Conservation (phyloP, 1,284 basidiomycete genomes). For the Tremellales sp. region DNA sequence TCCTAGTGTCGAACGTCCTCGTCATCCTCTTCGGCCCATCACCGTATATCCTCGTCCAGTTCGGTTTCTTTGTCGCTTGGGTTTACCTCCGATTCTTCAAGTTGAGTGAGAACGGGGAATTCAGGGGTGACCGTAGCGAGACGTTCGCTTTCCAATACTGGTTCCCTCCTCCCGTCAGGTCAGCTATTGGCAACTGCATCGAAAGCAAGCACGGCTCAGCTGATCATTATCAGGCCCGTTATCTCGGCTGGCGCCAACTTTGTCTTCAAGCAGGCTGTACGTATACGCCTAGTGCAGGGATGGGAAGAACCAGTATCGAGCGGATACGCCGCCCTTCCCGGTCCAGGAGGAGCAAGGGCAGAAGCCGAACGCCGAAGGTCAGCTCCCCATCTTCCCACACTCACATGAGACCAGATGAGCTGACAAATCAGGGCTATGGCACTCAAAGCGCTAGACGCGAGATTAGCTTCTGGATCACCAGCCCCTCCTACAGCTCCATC, state of each 20-base stretch:
- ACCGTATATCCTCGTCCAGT: conserved; percentile 95
- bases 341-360: conserved; percentile 79
- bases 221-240: conserved; percentile 42
- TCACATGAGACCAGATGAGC: conserved; percentile 7
- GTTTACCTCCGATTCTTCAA: conserved; percentile 96
- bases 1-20: conserved; percentile 84
- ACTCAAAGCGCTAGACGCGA: conserved; percentile 89
- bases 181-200: conserved; percentile 32
- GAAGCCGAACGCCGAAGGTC: conserved; percentile 89
- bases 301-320: conserved; percentile 66
- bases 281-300: conserved; percentile 68
- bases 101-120: conserved; percentile 59
- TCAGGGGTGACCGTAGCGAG: conserved; percentile 81
- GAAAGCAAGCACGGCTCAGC: too few relatives aligned
- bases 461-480: conserved; percentile 58
- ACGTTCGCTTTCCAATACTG: conserved; percentile 93
- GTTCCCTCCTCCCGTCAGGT: conserved; percentile 95
- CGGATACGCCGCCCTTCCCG: conserved; percentile 61
- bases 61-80: conserved; percentile 95
- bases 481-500: conserved; percentile 5
- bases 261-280: conserved; percentile 59
- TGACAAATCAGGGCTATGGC: conserved; percentile 69
- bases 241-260: conserved; percentile 66
- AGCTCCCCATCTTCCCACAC: conserved; percentile 26
- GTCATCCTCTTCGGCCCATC: conserved; percentile 83